Percentiles rank a stretch among this genome's conserved stretches.
Conservation (phyloP, 352 stramenopile species). For the Pythium monospermum region DNA sequence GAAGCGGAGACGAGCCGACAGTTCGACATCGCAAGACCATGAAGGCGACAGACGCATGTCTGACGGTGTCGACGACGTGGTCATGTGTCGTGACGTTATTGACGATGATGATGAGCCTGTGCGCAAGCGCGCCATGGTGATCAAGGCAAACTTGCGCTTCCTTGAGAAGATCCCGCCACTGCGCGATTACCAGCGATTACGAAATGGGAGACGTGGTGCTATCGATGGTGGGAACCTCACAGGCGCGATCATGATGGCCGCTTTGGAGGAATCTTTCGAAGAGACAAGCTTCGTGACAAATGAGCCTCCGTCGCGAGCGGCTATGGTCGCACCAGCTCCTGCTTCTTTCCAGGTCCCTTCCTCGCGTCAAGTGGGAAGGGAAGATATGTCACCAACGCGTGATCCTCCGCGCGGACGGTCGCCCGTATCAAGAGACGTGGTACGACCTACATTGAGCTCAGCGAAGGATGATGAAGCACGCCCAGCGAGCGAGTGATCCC, state of each 20-base stretch:
- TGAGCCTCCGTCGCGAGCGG: conserved; percentile 30
- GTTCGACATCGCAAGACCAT: conserved; percentile 3
- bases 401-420: conserved; percentile 4
- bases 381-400: neutral
- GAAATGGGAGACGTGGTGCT: conserved; percentile 50
- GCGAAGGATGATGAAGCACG: conserved; percentile 24
- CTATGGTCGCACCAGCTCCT: conserved; percentile 38
- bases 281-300: conserved; percentile 65
- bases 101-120: conserved; percentile 12
- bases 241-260: conserved; percentile 40
- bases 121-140: conserved; percentile 52
- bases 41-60: conserved; percentile 15
- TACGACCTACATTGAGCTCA: neutral
- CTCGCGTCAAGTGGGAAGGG: neutral
- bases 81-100: neutral
- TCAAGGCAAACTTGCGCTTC: conserved; percentile 52
- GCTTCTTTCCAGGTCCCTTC: neutral
- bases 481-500: conserved; percentile 18
- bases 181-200: conserved; percentile 50
- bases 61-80: conserved; percentile 4
- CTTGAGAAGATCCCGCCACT: conserved; percentile 64
- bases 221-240: conserved; percentile 48
- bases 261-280: conserved; percentile 61
- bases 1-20: conserved; percentile 17
- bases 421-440: neutral